Evolutionary conservation across 192 early-diverging fungal genomes (phyloP).

Genomic region (Helicostylum pulchrum): DNA sequence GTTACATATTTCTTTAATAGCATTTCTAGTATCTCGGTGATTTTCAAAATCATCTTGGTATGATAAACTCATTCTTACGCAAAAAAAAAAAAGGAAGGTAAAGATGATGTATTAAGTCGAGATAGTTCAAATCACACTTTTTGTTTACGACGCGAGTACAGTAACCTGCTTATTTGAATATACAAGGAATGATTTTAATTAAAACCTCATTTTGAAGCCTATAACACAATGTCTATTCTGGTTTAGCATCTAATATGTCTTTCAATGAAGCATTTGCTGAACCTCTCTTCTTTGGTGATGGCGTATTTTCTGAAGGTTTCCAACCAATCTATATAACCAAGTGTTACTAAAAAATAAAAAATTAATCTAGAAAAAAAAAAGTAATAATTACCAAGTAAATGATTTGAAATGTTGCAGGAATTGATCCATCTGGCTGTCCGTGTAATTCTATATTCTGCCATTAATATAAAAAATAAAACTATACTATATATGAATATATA

Average conservation of each 20-base stretch:
- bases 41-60: no score
- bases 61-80: no score
- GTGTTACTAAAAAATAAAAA: conserved; percentile 13
- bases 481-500: not conserved
- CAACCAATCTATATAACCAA: conserved; percentile 74
- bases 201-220: no score
- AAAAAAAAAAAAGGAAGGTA: no score
- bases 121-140: no score
- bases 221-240: no score
- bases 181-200: no score
- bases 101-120: no score
- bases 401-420: conserved; percentile 94
- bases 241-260: conserved; percentile 44
- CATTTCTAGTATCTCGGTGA: no score
- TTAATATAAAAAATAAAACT: not conserved
- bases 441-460: conserved; percentile 64
- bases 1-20: no score
- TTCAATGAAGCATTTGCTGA: conserved; percentile 80
- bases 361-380: not conserved
- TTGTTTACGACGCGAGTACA: no score
- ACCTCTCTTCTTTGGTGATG: conserved; percentile 78
- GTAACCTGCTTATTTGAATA: no score
- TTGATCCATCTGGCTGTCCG: conserved; percentile 79
- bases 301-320: conserved; percentile 86
- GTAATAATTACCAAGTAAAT: conserved; percentile 49